phyloP scores from a whole-genome alignment of 371 early-diverging fungal species.

The Lichtheimia hyalospora region DNA sequence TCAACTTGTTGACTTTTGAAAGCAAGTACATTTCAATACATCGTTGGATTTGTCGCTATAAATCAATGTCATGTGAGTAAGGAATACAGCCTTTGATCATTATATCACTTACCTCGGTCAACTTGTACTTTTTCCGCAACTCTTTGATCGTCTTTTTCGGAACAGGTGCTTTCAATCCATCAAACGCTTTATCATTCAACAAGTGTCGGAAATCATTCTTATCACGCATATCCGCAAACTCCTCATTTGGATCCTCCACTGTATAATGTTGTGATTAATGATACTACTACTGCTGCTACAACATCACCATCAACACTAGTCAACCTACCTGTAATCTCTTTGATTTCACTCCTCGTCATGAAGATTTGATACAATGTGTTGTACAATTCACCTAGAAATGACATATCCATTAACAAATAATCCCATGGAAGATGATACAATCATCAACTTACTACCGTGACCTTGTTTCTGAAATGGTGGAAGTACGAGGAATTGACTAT shows the following conservation, averaged over 20 bases:
- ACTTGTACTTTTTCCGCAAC: slow-evolving; percentile 53
- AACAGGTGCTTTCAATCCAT: slow-evolving; percentile 62
- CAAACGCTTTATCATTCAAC: slow-evolving; percentile 57
- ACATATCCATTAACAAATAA: neutral
- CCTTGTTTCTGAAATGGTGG: slow-evolving; percentile 86
- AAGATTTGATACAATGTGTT: slow-evolving; percentile 61
- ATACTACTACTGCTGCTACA: neutral
- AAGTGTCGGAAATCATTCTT: slow-evolving; percentile 75
- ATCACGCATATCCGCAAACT: slow-evolving; percentile 85
- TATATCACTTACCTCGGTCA: slow-evolving; percentile 50
- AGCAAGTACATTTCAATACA: slow-evolving; percentile 79
- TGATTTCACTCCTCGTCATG: slow-evolving; percentile 50
- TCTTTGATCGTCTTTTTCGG: slow-evolving; percentile 37
- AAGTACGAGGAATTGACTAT: slow-evolving; percentile 90
- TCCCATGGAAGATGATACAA: neutral
- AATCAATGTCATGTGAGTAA: neutral
- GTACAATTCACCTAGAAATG: slow-evolving; percentile 56
- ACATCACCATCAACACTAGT: neutral
- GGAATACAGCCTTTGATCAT: neutral
- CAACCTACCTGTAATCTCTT: slow-evolving; percentile 59
- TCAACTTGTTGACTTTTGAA: slow-evolving; percentile 51
- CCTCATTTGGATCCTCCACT: slow-evolving; percentile 94
- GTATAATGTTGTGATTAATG: neutral
- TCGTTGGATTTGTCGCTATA: slow-evolving; percentile 73
- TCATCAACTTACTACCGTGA: slow-evolving; percentile 67